Conservation (phyloP, 2,329 filamentous ascomycete genomes). For the Zasmidium cellare region DNA sequence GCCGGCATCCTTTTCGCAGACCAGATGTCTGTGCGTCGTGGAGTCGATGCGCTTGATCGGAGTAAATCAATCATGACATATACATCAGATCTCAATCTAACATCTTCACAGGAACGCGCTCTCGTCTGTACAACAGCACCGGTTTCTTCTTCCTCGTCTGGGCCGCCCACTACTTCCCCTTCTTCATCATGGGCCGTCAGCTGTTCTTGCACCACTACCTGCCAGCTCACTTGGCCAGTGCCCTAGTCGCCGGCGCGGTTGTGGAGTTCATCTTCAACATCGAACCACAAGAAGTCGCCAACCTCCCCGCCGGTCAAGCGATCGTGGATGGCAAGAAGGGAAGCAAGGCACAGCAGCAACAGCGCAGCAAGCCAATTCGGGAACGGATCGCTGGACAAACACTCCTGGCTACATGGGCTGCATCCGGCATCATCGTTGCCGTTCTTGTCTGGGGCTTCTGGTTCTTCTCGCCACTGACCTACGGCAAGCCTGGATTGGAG, state of each 20-base stretch:
- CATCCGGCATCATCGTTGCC: slow-evolving; percentile 67
- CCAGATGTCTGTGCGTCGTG: slow-evolving; percentile 88
- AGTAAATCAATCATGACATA: slow-evolving; percentile 63
- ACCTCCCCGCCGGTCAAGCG: slow-evolving; percentile 43
- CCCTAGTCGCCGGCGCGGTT: slow-evolving; percentile 84
- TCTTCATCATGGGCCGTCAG: slow-evolving; percentile 97
- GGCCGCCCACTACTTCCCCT: slow-evolving; percentile 96
- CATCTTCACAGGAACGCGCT: slow-evolving; percentile 68
- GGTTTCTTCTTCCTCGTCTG: slow-evolving; percentile 99
- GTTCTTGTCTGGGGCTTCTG: slow-evolving; percentile 76
- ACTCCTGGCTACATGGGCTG: slow-evolving; percentile 76
- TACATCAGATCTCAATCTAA: neutral
- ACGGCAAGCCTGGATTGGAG: slow-evolving; percentile 84
- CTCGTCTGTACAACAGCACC: slow-evolving; percentile 94
- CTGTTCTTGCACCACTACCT: slow-evolving; percentile 98
- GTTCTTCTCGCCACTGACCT: slow-evolving; percentile 93
- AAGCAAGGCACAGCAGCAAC: slow-evolving; percentile 40
- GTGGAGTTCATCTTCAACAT: slow-evolving; percentile 96
- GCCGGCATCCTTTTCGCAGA: slow-evolving; percentile 89
- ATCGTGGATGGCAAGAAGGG: slow-evolving; percentile 37
- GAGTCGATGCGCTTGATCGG: slow-evolving; percentile 87
- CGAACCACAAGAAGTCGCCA: slow-evolving; percentile 66
- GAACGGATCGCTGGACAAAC: slow-evolving; percentile 81
- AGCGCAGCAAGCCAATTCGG: slow-evolving; percentile 71
- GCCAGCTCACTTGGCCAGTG: slow-evolving; percentile 87